Base-by-base conservation (phyloP, 2,329 filamentous ascomycete species). In the Herpotrichia juniperi region DNA sequence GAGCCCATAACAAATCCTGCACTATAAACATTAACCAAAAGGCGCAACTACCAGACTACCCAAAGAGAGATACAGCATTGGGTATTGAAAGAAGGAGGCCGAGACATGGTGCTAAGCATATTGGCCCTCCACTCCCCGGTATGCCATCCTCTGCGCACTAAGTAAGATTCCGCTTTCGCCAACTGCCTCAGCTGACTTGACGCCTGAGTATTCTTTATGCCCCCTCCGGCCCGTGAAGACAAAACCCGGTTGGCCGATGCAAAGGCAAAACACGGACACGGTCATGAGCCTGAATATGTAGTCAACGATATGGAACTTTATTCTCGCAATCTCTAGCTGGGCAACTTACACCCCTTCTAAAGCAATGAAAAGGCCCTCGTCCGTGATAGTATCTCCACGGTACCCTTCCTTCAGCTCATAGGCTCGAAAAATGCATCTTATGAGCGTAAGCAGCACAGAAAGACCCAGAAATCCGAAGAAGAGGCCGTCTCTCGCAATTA, bases 311-410 rank as follows among this genome's bases (percentile, higher is more conserved):
- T 5, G 5, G 3, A 25, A 9, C 11, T 24, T 35, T 3, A 24
- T 4, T 34, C 3, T 4, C 11, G 17, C 16, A 5, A 24, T 25
- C 16, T 3, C 8, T 14, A 16, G n/a, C 10, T 9, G 16, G 24
- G 16, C 4, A 3, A 69, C 71, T 67, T 63, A 82, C 79, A 78
- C 76, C 55, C 78, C 76, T 60, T 87, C 85, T 32, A 87, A 77
- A 11, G 83, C 78, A 53, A 86, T 78, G 61, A 87, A 87, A 16
- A 79, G 81, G 39, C 76, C 73, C 73, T 87, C 76, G 68, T 87
- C 79, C 58, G 84, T 82, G 83, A 87, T 87, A 65, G 87, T 82
- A 14, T 76, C 64, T 71, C 85, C 86, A 9, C 81, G 82, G 84
- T 84, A 88, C 17, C 76, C 76, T 21, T 69, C 66, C 16, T 68